Conservation (phyloP, 441 rosid species). For the Brassica balearica region DNA sequence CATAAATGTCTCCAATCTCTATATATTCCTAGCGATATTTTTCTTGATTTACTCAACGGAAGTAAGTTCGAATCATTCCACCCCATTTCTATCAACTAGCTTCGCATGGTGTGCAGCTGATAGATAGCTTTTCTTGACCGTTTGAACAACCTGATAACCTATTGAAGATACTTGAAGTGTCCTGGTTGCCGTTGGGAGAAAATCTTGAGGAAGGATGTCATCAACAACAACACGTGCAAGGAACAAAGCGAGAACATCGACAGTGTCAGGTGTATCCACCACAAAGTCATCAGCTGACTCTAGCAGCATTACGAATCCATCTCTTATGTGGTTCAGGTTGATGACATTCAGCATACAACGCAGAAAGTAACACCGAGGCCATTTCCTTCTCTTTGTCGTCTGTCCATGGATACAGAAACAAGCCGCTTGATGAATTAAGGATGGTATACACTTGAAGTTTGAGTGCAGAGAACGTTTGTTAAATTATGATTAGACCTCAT, state of each 20-base stretch:
- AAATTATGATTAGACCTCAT: too few relatives aligned
- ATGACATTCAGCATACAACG: constrained; percentile 88
- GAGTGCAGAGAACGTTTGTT: too few relatives aligned
- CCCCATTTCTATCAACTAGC: constrained; percentile 98
- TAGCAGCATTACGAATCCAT: constrained; percentile 91
- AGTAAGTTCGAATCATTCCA: constrained; percentile 67
- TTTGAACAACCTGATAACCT: constrained; percentile 84
- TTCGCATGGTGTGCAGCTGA: constrained; percentile 99
- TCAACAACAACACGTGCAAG: constrained; percentile 95
- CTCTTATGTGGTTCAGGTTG: constrained; percentile 80
- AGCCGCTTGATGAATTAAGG: constrained; percentile 91
- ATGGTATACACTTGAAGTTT: constrained; percentile 51
- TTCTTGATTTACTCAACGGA: constrained; percentile 94
- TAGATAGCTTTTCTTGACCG: constrained; percentile 93
- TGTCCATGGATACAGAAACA: constrained; percentile 95
- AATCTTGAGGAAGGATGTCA: constrained; percentile 92
- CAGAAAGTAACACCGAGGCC: constrained; percentile 91
- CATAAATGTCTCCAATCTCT: constrained; percentile 80
- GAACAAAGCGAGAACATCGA: constrained; percentile 87
- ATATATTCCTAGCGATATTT: constrained; percentile 85
- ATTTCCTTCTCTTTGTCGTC: constrained; percentile 99
- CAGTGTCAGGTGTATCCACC: constrained; percentile 90
- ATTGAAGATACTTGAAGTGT: constrained; percentile 73
- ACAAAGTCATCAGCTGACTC: constrained; percentile 93
- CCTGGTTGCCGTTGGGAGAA: constrained; percentile 86